Conservation (phyloP, 2,329 filamentous ascomycete genomes). For the Aspergillus quadrilineatus region DNA sequence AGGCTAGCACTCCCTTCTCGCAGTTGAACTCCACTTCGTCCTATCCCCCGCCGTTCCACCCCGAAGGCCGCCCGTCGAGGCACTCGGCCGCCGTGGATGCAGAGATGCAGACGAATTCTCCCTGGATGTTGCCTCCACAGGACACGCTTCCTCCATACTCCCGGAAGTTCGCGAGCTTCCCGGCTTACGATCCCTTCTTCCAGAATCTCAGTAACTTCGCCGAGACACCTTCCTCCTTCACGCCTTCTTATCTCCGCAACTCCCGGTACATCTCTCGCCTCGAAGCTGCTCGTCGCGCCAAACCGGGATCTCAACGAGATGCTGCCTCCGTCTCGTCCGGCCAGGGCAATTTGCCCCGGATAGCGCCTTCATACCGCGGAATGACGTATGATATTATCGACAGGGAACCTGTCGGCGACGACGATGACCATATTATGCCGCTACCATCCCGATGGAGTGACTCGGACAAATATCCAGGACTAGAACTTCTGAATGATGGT, state of each 20-base stretch:
- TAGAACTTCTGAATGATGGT: constrained; percentile 75
- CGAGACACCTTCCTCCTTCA: constrained; percentile 53
- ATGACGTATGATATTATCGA: constrained; percentile 84
- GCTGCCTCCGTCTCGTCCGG: constrained; percentile 56
- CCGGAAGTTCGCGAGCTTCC: constrained; percentile 45
- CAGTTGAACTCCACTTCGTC: constrained; percentile 43
- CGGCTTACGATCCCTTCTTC: constrained; percentile 30
- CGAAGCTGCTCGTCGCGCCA: constrained; percentile 66
- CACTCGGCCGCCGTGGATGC: constrained; percentile 47
- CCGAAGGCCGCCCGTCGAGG: constrained; percentile 35
- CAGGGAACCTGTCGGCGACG: constrained; percentile 54
- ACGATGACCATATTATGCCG: constrained; percentile 62
- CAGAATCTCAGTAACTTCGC: constrained; percentile 25
- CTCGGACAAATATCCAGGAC: constrained; percentile 67
- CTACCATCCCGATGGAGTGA: constrained; percentile 82
- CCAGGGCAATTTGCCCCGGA: constrained; percentile 57
- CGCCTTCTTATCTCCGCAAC: constrained; percentile 77
- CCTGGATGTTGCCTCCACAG: constrained; percentile 46
- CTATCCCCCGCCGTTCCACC: constrained; percentile 36
- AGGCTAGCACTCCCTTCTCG: constrained; percentile 50
- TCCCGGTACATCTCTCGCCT: constrained; percentile 77
- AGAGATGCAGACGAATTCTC: constrained; percentile 51
- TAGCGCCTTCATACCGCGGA: constrained; percentile 68
- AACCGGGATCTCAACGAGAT: constrained; percentile 53
- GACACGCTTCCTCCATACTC: constrained; percentile 48